These are phyloP conservation scores for Pigoraptor vietnamica DNA, from an alignment of 78 protist species.

Conservation along the genomic window DNA sequence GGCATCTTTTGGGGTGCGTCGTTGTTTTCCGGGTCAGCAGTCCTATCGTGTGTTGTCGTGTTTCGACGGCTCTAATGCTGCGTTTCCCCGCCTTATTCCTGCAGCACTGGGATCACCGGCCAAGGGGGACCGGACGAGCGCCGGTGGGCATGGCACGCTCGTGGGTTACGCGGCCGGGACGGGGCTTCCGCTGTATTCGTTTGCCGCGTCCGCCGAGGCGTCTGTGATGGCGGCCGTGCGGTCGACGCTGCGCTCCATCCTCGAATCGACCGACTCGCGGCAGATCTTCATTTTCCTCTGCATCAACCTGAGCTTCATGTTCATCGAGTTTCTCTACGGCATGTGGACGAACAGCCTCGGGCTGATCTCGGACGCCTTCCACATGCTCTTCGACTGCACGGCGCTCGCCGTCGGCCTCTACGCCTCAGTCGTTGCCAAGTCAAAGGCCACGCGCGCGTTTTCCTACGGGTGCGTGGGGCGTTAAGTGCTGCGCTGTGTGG, in stretches of 20 bases:
- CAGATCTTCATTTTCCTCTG: slow-evolving; percentile 68
- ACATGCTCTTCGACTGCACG: slow-evolving; percentile 92
- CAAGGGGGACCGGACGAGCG: neutral
- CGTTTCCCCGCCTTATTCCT: neutral
- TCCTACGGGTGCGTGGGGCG: slow-evolving; percentile 70
- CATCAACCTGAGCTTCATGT: slow-evolving; percentile 77
- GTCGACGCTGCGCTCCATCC: neutral
- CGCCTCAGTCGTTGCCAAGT: slow-evolving; percentile 70
- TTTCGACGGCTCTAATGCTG: neutral
- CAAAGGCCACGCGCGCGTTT: slow-evolving; percentile 46
- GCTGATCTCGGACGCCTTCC: slow-evolving; percentile 89
- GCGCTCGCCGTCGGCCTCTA: slow-evolving; percentile 80
- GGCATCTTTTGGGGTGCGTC: neutral
- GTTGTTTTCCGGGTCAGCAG: neutral
- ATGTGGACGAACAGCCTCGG: slow-evolving; percentile 83
- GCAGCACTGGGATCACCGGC: neutral
- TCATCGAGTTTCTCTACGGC: slow-evolving; percentile 89
- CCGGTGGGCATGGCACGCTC: neutral
- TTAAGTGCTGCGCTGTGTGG: neutral
- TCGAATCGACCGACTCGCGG: slow-evolving; percentile 33
- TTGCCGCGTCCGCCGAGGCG: neutral
- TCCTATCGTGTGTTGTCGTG: neutral
- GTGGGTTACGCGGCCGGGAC: neutral
- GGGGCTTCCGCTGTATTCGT: neutral
- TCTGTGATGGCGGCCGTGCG: neutral